phyloP scores from a whole-genome alignment of 495 filamentous ascomycete genomes.

The Lepraria neglecta region DNA sequence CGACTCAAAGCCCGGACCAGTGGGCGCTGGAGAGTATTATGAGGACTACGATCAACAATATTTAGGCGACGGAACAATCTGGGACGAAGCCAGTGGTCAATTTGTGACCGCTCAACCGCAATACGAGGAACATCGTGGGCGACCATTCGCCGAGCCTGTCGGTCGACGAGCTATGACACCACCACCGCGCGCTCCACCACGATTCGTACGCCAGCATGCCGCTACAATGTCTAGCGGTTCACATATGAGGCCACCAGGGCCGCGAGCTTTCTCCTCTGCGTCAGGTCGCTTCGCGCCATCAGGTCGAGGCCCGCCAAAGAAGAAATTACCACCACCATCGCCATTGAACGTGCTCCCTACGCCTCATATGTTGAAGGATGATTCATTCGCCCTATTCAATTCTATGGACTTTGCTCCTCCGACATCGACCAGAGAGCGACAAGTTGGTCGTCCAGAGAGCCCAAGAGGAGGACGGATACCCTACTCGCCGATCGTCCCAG shows the following conservation, averaged over 20 bases:
- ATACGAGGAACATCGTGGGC: conserved; percentile 5
- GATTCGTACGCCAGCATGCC: conserved; percentile 56
- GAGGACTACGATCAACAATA: conserved; percentile 65
- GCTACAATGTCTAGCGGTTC: conserved; percentile 44
- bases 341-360: conserved; percentile 74
- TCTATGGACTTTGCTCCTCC: conserved; percentile 87
- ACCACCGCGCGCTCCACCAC: conserved; percentile 70
- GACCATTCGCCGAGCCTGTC: conserved; percentile 71
- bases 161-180: conserved; percentile 94
- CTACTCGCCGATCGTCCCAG: conserved; percentile 62
- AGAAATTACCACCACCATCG: conserved; percentile 64
- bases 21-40: conserved; percentile 50
- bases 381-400: conserved; percentile 58
- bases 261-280: conserved; percentile 63
- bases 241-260: conserved; percentile 42
- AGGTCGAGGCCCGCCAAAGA: conserved; percentile 46
- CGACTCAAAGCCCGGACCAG: conserved; percentile 58
- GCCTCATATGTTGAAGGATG: conserved; percentile 79
- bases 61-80: conserved; percentile 53
- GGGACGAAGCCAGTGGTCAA: conserved; percentile 65
- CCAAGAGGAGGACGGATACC: conserved; percentile 69
- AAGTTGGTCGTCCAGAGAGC: conserved; percentile 70
- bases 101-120: conserved; percentile 60
- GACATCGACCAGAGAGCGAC: conserved; percentile 57
- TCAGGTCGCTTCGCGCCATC: conserved; percentile 50